Conservation (phyloP, 176 grass and related monocot species). For the Musa acuminata region DNA sequence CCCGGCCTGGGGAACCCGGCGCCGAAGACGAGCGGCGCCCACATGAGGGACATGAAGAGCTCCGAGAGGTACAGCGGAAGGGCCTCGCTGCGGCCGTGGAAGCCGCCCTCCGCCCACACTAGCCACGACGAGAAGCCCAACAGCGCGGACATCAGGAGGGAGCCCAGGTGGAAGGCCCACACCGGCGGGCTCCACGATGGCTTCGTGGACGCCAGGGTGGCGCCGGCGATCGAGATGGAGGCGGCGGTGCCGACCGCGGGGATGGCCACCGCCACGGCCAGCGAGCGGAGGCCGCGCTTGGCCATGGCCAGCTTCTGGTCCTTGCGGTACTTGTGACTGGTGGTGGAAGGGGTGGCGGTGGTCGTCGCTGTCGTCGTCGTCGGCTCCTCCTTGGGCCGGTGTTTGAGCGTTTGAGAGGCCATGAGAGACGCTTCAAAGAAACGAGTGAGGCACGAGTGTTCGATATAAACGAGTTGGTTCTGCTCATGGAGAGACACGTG, state of each 20-base stretch:
- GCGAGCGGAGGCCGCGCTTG: constrained; percentile 39
- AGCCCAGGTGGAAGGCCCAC: constrained; percentile 37
- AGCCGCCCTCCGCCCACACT: constrained; percentile 69
- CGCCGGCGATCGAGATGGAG: constrained; percentile 10
- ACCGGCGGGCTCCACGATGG: neutral
- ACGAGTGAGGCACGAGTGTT: neutral
- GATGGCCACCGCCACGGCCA: constrained; percentile 33
- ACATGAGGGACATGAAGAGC: constrained; percentile 22
- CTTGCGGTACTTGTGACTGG: constrained; percentile 7
- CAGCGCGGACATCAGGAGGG: constrained; percentile 40
- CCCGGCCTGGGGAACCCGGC: constrained; percentile 9
- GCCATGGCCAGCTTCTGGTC: constrained; percentile 10
- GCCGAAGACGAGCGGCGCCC: constrained; percentile 46
- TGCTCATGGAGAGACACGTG: constrained; percentile 42
- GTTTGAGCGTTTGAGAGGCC: constrained; percentile 37
- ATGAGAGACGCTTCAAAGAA: constrained; percentile 3
- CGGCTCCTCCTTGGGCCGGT: constrained; percentile 11
- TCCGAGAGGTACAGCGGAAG: constrained; percentile 40
- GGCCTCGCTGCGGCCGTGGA: constrained; percentile 40
- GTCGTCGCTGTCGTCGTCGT: neutral
- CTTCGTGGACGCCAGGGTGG: neutral
- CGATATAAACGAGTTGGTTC: constrained; percentile 19
- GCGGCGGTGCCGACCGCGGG: constrained; percentile 15
- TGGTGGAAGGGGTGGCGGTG: neutral
- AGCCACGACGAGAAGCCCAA: constrained; percentile 70